Percentiles rank a stretch among this genome's conserved stretches.
These are phyloP conservation scores for Gossypium davidsonii DNA, from an alignment of 441 rosid genomes.

Conservation along the genomic window DNA sequence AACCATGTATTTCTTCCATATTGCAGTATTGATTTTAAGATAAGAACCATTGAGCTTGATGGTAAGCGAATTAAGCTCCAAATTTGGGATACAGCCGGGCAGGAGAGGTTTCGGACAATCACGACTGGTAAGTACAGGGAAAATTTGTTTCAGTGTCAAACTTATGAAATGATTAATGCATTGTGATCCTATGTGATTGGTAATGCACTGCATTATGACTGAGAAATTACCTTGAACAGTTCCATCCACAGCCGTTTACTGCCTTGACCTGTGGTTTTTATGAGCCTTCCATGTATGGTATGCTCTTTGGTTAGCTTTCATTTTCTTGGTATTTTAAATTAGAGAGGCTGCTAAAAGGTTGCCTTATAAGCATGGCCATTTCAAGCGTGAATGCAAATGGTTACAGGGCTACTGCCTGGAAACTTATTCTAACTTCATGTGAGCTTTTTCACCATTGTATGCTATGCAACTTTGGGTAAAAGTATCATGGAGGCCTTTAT, in stretches of 20 bases:
- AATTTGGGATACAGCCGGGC: conserved; percentile 79
- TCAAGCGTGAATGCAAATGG: not conserved
- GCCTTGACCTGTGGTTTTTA: not conserved
- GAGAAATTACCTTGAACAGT: not conserved
- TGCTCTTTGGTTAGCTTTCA: not conserved
- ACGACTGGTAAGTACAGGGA: conserved; percentile 44
- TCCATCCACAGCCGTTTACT: not conserved
- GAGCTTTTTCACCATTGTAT: not conserved
- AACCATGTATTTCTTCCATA: not conserved
- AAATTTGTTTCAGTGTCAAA: not conserved
- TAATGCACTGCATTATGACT: not conserved
- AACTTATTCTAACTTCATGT: not conserved
- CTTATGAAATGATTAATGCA: not conserved
- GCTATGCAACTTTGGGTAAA: not conserved
- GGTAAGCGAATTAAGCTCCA: conserved; percentile 71
- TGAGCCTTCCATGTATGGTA: not conserved
- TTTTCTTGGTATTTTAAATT: not conserved
- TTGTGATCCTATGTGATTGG: not conserved
- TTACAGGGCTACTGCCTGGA: not conserved
- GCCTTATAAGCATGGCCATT: not conserved
- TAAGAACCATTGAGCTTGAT: conserved; percentile 72
- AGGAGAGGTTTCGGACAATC: conserved; percentile 72
- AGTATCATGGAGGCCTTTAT: too few species aligned
- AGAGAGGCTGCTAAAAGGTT: not conserved
- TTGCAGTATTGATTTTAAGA: conserved; percentile 69